Conservation (phyloP, 768 basidiomycete genomes). For the Boletus sp. region DNA sequence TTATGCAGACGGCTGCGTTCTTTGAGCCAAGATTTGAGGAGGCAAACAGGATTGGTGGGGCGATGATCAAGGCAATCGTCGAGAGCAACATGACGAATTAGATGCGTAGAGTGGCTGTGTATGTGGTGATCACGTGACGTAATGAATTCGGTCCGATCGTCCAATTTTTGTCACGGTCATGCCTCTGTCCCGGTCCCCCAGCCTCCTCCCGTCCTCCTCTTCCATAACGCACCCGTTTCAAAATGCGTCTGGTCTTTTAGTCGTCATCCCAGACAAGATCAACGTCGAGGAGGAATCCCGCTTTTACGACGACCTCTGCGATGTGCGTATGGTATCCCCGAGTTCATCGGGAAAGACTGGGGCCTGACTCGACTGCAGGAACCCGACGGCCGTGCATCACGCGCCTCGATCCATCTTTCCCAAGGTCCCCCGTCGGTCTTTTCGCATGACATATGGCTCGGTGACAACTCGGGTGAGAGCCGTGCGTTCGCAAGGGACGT, state of each 20-base stretch:
- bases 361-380: slow-evolving; percentile 10
- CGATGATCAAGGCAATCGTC: slow-evolving; percentile 88
- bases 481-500: slow-evolving; percentile 62
- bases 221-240: slow-evolving; percentile 41
- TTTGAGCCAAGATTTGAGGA: slow-evolving; percentile 88
- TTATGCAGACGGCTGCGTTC: slow-evolving; percentile 74
- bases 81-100: slow-evolving; percentile 38
- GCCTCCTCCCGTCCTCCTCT: slow-evolving; percentile 4
- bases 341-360: too few species aligned
- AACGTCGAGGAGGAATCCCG: slow-evolving; percentile 66
- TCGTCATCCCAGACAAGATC: slow-evolving; percentile 54
- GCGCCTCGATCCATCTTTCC: slow-evolving; percentile 26
- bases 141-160: neutral
- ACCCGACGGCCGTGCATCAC: slow-evolving; percentile 21
- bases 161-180: neutral
- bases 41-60: slow-evolving; percentile 72
- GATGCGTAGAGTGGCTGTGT: neutral
- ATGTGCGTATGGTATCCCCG: slow-evolving; percentile 34
- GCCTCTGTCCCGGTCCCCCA: slow-evolving; percentile 7
- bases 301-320: slow-evolving; percentile 62
- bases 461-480: slow-evolving; percentile 54
- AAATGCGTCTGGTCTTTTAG: slow-evolving; percentile 45
- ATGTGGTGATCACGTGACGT: neutral
- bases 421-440: slow-evolving; percentile 51
- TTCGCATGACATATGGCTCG: slow-evolving; percentile 68